phyloP scores from a whole-genome alignment of 2,329 filamentous ascomycete species.

The Clarireedia sp. region DNA sequence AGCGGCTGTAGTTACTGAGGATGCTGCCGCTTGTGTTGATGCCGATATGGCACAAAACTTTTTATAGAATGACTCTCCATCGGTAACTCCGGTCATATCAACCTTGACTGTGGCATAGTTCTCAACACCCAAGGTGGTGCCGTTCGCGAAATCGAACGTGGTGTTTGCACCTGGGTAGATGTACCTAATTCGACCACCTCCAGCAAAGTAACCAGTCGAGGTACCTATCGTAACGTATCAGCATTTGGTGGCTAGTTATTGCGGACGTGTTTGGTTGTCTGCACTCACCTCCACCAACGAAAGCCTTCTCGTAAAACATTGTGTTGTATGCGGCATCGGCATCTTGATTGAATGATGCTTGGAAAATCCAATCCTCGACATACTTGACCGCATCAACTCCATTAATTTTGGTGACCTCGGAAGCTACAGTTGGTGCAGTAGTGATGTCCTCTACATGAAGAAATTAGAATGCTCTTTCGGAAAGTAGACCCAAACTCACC shows the following conservation, averaged over 20 bases:
- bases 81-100: constrained; percentile 26
- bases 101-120: constrained; percentile 33
- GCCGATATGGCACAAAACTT: constrained; percentile 18
- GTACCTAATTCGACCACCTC: constrained; percentile 31
- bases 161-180: constrained; percentile 33
- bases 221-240: background rate
- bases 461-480: background rate
- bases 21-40: background rate
- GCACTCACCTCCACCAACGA: constrained; percentile 12
- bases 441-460: constrained; percentile 34
- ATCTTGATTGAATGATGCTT: constrained; percentile 32
- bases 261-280: background rate
- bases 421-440: constrained; percentile 34
- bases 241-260: background rate
- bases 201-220: constrained; percentile 31
- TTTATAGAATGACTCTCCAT: constrained; percentile 24
- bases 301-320: constrained; percentile 33
- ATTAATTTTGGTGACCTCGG: constrained; percentile 47
- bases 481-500: constrained; percentile 25
- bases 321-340: constrained; percentile 36
- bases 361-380: constrained; percentile 38
- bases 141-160: constrained; percentile 34
- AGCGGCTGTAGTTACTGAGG: constrained; percentile 3
- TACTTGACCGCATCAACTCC: constrained; percentile 44
- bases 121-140: constrained; percentile 28